A percentile compares a stretch with the other conserved stretches of the same genome.
These are phyloP conservation scores for Apiotrichum domesticum DNA, from an alignment of 1,284 basidiomycete species.

Conservation along the genomic window DNA sequence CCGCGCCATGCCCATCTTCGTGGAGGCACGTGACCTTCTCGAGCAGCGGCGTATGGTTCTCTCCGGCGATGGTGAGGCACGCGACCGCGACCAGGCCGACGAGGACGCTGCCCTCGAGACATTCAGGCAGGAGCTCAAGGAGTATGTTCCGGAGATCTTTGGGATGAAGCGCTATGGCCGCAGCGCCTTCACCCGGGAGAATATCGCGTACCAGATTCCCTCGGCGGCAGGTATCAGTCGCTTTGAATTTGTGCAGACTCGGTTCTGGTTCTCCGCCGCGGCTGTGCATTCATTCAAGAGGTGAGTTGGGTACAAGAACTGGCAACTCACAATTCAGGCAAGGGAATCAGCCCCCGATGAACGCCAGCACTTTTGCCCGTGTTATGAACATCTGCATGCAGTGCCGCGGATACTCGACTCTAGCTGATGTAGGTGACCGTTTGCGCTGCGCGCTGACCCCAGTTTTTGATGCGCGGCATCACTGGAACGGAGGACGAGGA, in stretches of 20 bases:
- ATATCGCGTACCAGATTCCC: constrained; percentile 31
- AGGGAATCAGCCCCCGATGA: constrained; percentile 27
- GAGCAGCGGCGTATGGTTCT: constrained; percentile 38
- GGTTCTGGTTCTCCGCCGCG: constrained; percentile 35
- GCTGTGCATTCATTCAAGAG: constrained; percentile 24
- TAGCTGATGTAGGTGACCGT: constrained; percentile 29
- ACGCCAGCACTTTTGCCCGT: constrained; percentile 35
- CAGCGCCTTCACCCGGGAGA: constrained; percentile 23
- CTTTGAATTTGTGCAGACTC: constrained; percentile 35
- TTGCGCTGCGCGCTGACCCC: constrained; percentile 11
- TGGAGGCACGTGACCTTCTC: constrained; percentile 35
- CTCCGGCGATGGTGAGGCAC: constrained; percentile 32
- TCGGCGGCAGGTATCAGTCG: constrained; percentile 25
- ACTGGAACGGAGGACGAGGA: constrained; percentile 33
- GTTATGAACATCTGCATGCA: constrained; percentile 35
- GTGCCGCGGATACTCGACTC: constrained; percentile 35
- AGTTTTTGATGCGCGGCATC: constrained; percentile 34
- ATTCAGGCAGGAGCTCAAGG: constrained; percentile 34
- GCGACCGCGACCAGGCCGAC: constrained; percentile 25
- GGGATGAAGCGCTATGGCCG: constrained; percentile 27
- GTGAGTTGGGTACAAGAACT: constrained; percentile 11
- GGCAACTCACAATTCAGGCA: constrained; percentile 10
- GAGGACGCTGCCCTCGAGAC: constrained; percentile 26
- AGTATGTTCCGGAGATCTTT: constrained; percentile 43
- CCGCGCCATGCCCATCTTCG: constrained; percentile 41